Conservation (phyloP, 2,329 filamentous ascomycete species). For the Knufia fluminis region DNA sequence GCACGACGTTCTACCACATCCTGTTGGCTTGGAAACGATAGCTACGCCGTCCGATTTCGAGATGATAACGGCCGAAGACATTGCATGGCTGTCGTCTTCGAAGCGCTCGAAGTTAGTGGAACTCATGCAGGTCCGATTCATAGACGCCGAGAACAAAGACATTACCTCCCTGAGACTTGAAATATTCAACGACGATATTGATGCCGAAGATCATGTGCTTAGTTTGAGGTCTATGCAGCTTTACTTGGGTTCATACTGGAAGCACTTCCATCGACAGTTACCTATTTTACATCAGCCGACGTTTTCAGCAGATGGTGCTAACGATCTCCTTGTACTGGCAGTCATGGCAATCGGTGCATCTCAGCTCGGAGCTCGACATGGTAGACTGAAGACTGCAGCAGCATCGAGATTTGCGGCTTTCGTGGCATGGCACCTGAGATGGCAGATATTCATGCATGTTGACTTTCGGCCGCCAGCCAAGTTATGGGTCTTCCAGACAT, state of each 20-base stretch:
- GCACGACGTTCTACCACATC: slow-evolving; percentile 29
- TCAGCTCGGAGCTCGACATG: slow-evolving; percentile 74
- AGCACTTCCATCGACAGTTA: slow-evolving; percentile 86
- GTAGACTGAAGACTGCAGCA: slow-evolving; percentile 60
- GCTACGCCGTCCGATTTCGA: slow-evolving; percentile 84
- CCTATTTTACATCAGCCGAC: slow-evolving; percentile 93
- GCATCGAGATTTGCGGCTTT: slow-evolving; percentile 84
- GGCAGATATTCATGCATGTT: slow-evolving; percentile 87
- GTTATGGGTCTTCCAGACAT: slow-evolving; percentile 88
- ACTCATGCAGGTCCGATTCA: slow-evolving; percentile 70
- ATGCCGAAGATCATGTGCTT: slow-evolving; percentile 52
- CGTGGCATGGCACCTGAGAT: slow-evolving; percentile 83
- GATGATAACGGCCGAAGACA: slow-evolving; percentile 55
- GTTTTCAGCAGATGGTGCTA: slow-evolving; percentile 78
- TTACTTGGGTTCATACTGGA: slow-evolving; percentile 89
- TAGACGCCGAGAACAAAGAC: slow-evolving; percentile 55
- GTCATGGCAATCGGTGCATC: slow-evolving; percentile 91
- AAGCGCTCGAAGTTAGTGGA: slow-evolving; percentile 77
- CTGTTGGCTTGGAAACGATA: slow-evolving; percentile 41
- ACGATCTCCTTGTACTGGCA: slow-evolving; percentile 71
- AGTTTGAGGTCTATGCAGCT: slow-evolving; percentile 92
- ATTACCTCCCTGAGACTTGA: slow-evolving; percentile 61
- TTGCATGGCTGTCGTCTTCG: slow-evolving; percentile 63
- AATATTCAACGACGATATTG: slow-evolving; percentile 74
- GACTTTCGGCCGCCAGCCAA: slow-evolving; percentile 92